Evolutionary conservation across 345 rosid species (phyloP).

Genomic region (Streptanthus diversifolius): DNA sequence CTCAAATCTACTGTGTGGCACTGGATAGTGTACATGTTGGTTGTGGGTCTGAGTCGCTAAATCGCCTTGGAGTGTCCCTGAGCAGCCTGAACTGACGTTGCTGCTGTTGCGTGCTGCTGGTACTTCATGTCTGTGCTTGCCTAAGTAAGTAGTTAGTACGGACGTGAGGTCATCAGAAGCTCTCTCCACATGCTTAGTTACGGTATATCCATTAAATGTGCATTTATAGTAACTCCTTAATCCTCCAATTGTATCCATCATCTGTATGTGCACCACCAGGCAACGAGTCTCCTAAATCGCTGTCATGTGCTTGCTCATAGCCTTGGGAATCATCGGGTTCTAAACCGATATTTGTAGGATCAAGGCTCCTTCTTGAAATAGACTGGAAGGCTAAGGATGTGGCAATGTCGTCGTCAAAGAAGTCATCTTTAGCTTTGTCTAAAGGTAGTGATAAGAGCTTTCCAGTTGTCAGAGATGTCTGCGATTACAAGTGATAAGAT

Average conservation of each 20-base stretch:
- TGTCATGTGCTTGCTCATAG: slow-evolving; percentile 57
- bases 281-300: slow-evolving; percentile 40
- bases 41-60: slow-evolving; percentile 40
- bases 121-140: slow-evolving; percentile 88
- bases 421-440: slow-evolving; percentile 44
- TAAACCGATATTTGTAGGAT: slow-evolving; percentile 37
- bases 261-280: slow-evolving; percentile 54
- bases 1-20: slow-evolving; percentile 52
- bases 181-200: slow-evolving; percentile 95
- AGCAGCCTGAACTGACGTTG: slow-evolving; percentile 34
- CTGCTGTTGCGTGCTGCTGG: slow-evolving; percentile 78
- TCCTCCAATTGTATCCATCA: slow-evolving; percentile 95
- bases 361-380: slow-evolving; percentile 39
- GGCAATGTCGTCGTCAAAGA: slow-evolving; percentile 49
- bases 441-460: slow-evolving; percentile 54
- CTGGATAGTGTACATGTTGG: slow-evolving; percentile 41
- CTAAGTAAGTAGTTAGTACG: slow-evolving; percentile 85
- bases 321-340: slow-evolving; percentile 56
- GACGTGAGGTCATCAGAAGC: slow-evolving; percentile 88
- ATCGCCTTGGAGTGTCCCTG: slow-evolving; percentile 22
- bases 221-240: slow-evolving; percentile 98
- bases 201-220: slow-evolving; percentile 76
- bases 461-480: slow-evolving; percentile 84
- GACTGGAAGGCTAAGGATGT: slow-evolving; percentile 70
- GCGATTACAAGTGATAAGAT: slow-evolving; percentile 42